Percentiles rank a stretch among this genome's conserved stretches.
phyloP scores from a whole-genome alignment of 345 rosid genomes.

The Eutrema japonicum region DNA sequence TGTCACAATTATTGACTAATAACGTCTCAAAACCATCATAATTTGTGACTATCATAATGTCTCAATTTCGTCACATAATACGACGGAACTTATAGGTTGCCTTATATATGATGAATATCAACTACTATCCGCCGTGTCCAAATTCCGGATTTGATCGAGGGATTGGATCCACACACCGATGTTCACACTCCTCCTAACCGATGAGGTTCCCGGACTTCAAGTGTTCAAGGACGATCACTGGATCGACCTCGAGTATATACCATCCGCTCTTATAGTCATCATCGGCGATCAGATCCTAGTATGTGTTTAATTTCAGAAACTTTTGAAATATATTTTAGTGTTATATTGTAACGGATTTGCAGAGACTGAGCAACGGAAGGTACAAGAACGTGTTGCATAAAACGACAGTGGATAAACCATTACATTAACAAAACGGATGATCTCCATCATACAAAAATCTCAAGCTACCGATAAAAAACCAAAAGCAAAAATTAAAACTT shows the following conservation, averaged over 20 bases:
- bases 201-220: slow-evolving; percentile 73
- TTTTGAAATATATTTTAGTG: not conserved
- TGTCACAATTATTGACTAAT: too few species aligned
- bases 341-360: not conserved
- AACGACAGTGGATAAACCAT: slow-evolving; percentile 50
- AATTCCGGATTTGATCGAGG: slow-evolving; percentile 65
- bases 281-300: slow-evolving; percentile 62
- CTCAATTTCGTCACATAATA: too few species aligned
- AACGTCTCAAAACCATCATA: too few species aligned
- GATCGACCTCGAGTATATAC: slow-evolving; percentile 60
- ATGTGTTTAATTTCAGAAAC: not conserved
- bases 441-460: slow-evolving; percentile 17
- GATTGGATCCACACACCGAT: slow-evolving; percentile 70
- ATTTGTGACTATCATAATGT: too few species aligned
- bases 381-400: slow-evolving; percentile 62
- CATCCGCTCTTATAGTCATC: slow-evolving; percentile 64
- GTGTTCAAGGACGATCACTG: slow-evolving; percentile 58
- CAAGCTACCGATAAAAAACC: slow-evolving; percentile 10
- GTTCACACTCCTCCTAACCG: slow-evolving; percentile 70
- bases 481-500: slow-evolving; percentile 22
- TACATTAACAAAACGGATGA: not conserved
- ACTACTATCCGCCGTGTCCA: slow-evolving; percentile 59
- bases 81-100: too few species aligned
- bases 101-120: slow-evolving; percentile 65
- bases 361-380: slow-evolving; percentile 69